Conservation (phyloP, 371 early-diverging fungal genomes). For the Lichtheimia ramosa region DNA sequence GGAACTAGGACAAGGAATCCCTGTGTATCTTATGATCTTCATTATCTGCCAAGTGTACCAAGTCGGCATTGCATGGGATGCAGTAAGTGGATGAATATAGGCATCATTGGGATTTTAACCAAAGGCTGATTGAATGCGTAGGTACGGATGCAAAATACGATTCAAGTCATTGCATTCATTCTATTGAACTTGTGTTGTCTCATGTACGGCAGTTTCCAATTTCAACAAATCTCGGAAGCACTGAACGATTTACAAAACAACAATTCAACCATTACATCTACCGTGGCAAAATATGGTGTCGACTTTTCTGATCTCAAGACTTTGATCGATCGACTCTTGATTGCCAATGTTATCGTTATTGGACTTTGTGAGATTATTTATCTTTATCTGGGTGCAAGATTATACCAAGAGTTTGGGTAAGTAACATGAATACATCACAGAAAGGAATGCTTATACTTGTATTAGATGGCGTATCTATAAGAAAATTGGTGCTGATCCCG, state of each 20-base stretch:
- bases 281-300: background rate
- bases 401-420: constrained; percentile 87
- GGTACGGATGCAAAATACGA: constrained; percentile 82
- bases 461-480: constrained; percentile 85
- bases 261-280: background rate
- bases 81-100: constrained; percentile 51
- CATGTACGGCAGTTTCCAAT: constrained; percentile 77
- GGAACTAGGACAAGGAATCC: constrained; percentile 49
- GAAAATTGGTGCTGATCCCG: constrained; percentile 88
- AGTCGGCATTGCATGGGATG: constrained; percentile 73
- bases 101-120: constrained; percentile 4
- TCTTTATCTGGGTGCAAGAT: constrained; percentile 41
- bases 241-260: constrained; percentile 11
- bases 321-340: constrained; percentile 34
- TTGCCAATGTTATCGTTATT: constrained; percentile 42
- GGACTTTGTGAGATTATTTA: constrained; percentile 44
- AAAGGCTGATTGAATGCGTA: constrained; percentile 19
- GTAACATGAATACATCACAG: background rate
- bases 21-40: constrained; percentile 80
- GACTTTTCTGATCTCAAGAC: constrained; percentile 9
- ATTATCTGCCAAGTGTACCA: constrained; percentile 74
- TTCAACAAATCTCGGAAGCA: constrained; percentile 46
- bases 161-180: constrained; percentile 84
- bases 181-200: constrained; percentile 79
- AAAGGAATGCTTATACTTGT: background rate